Conservation (phyloP, 2,329 filamentous ascomycete species). For the Phoma sp. region DNA sequence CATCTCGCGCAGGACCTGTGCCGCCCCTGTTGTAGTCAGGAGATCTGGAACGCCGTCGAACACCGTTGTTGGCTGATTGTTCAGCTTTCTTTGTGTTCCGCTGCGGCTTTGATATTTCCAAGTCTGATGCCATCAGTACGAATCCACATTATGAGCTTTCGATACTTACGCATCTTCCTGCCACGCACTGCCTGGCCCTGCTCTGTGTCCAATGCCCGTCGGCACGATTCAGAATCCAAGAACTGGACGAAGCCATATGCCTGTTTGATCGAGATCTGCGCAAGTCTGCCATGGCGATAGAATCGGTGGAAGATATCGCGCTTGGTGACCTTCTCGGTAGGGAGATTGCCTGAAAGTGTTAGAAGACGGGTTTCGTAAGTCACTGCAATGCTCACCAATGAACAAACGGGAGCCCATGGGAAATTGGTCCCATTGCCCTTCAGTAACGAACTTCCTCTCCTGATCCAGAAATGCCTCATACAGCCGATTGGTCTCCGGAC, state of each 20-base stretch:
- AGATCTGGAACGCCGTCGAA: conserved; percentile 64
- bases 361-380: conserved; percentile 2
- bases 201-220: conserved; percentile 74
- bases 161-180: conserved; percentile 85
- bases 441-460: conserved; percentile 75
- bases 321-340: conserved; percentile 91
- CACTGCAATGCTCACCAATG: conserved; percentile 66
- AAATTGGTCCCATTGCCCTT: conserved; percentile 82
- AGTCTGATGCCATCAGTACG: conserved; percentile 62
- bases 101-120: conserved; percentile 88
- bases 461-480: conserved; percentile 77
- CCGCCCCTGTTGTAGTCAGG: conserved; percentile 63
- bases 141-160: background rate
- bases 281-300: conserved; percentile 80
- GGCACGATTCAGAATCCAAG: conserved; percentile 75
- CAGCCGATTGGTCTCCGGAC: conserved; percentile 65
- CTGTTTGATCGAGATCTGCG: conserved; percentile 95
- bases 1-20: conserved; percentile 48
- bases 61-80: conserved; percentile 40
- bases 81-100: conserved; percentile 71
- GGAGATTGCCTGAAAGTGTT: conserved; percentile 74
- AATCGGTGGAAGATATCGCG: conserved; percentile 93
- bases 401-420: conserved; percentile 79
- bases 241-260: conserved; percentile 98
- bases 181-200: conserved; percentile 84